Base-by-base conservation (phyloP, 2,329 filamentous ascomycete genomes). In the Phialocephala subalpina region DNA sequence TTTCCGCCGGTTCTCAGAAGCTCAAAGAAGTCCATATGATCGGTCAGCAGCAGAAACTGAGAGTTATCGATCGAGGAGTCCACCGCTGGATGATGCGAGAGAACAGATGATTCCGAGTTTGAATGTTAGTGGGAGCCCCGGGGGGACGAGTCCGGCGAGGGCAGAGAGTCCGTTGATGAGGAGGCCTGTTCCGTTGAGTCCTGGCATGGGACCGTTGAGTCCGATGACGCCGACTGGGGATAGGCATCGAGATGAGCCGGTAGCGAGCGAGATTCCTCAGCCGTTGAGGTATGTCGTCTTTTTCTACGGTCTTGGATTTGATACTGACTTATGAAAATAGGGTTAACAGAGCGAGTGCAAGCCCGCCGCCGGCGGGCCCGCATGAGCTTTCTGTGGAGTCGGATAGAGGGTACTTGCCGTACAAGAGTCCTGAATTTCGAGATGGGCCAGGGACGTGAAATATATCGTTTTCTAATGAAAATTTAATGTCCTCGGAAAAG, bases 11-110 rank as follows among this genome's bases (percentile, higher is more conserved):
- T 67, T 60, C n/a, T 64, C 65, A n/a, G 18, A 16, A 4, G 60
- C 40, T 29, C 58, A 45, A 47, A n/a, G n/a, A 58, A 56, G 1
- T 49, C 42, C 33, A 11, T 65, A 57, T 42, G 63, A 64, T 35
- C 58, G 38, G 2, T 66, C 57, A 8, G 52, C 40, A 35, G 52
- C 38, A 29, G 67, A 68, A 12, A 58, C 61, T 1, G 66, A 67
- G 35, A 64, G 62, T 36, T 64, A 67, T 53, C 55, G 64, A n/a
- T 66, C 69, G 6, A 45, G 62, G 47, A 70, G 66, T 36, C 65
- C 69, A 27, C 59, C 56, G 9, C 3, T 66, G 4, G 66, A 69
- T 45, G 66, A 69, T 14, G 20, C 35, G 12, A 58, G 62, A 27
- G 63, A 70, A 40, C 33, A 58, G n/a, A 49, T 63, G 25, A 55